phyloP scores from a whole-genome alignment of 805 yeast species.

The Hemisphaericaspora nanyangensis region DNA sequence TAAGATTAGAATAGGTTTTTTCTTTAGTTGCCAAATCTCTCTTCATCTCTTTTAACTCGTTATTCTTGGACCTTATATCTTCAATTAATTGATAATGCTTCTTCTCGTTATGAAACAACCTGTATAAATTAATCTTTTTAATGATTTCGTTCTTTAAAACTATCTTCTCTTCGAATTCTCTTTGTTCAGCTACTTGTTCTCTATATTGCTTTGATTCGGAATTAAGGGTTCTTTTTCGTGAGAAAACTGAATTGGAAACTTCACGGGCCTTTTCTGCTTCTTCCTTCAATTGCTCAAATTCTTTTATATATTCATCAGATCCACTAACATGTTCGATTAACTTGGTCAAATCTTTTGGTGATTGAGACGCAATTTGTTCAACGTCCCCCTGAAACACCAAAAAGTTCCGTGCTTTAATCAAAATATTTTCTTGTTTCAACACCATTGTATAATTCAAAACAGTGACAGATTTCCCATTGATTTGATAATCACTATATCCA shows the following conservation, averaged over 20 bases:
- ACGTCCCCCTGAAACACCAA: conserved; percentile 97
- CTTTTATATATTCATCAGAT: conserved; percentile 59
- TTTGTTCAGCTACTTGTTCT: conserved; percentile 71
- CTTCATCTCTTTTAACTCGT: conserved; percentile 32
- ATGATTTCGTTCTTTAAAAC: conserved; percentile 45
- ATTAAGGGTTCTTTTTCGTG: conserved; percentile 64
- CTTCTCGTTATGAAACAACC: conserved; percentile 57
- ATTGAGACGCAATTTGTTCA: conserved; percentile 86
- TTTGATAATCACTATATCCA: conserved; percentile 66
- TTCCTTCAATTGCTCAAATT: conserved; percentile 63
- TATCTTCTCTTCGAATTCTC: conserved; percentile 55
- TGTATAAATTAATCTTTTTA: conserved; percentile 55
- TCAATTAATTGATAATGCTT: conserved; percentile 31
- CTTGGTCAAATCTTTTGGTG: conserved; percentile 67
- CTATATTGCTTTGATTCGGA: conserved; percentile 75
- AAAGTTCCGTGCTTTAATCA: conserved; percentile 86
- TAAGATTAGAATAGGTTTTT: conserved; percentile 19
- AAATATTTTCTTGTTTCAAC: conserved; percentile 72
- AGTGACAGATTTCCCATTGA: conserved; percentile 58
- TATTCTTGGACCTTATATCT: conserved; percentile 32
- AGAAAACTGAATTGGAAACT: conserved; percentile 57
- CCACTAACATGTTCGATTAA: conserved; percentile 84
- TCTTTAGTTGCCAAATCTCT: conserved; percentile 24
- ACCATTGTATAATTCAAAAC: conserved; percentile 62
- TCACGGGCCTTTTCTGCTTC: conserved; percentile 65